Evolutionary conservation across 306 rosid genomes (phyloP), one percentile per base, ranked within the genome.

Genomic region (Fragaria iinumae): DNA sequence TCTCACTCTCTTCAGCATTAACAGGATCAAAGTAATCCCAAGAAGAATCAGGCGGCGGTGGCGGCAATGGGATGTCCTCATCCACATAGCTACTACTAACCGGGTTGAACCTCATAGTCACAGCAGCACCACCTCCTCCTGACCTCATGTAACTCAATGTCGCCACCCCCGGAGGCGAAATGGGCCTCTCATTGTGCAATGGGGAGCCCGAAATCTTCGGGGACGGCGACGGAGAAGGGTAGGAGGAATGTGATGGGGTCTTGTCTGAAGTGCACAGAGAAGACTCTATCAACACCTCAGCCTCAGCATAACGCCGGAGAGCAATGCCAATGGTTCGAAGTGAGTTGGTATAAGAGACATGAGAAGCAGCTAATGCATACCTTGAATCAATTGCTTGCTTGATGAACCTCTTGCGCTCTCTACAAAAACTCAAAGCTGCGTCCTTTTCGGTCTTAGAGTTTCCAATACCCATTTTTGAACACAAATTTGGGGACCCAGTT

Each of bases 1-100:
- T 91, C 81, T 85, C 93, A 72, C 80, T 75, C 59, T 86, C 97
- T 49, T 90, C 99, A 27, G 56, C 72, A 64, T 90, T 97, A 27
- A 60, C 69, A 63, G 96, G 91, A 36, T 89, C 96, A 75, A 95
- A 95, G 83, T 81, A 95, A 87, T 95, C 99, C 99, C 99, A 95
- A 29, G 91, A 87, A 41, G 93, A 82, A 73, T 89, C 92, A 1
- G 92, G 98, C 0, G 91, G 93, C 0, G 93, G 90, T 2, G 88
- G 97, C 1, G 87, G 90, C 86, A 91, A 68, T 36, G 89, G 72
- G 25, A 83, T 77, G 2, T 92, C 93, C 72, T 87, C 97, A 43
- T 89, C 93, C 38, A 87, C 80, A 69, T 70, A 89, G 29, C 79
- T 48, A 71, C 49, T 48, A 67, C 72, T 76, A 45, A 62, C 71